Evolutionary conservation across 768 basidiomycete genomes (phyloP), one percentile per base, ranked within the genome.

Genomic region (Lactarius indigo): DNA sequence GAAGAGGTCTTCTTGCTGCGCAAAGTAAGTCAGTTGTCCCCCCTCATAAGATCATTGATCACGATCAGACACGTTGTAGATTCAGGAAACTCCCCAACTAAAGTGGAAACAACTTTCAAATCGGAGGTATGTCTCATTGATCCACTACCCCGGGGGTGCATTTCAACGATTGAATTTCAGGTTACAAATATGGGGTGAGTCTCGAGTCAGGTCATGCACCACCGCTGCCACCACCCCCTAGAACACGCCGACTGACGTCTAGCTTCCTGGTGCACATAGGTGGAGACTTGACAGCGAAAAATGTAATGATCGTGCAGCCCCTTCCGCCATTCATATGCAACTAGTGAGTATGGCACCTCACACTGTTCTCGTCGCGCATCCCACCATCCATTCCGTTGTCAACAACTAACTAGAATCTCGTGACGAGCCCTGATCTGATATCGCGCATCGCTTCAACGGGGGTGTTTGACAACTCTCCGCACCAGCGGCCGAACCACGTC

Each of bases 401-500:
- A 26, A 13, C 50, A 26, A 52, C 50, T 52, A 15, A 52, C 50
- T 52, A 26, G 13, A 26, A 52, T 26, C 47, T 50, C 23, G n/a
- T 26, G 37, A n/a, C 68, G 26, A 96, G 92, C 74, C 94, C 95
- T 18, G 82, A 92, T 73, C 78, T 98, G 65, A 80, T 96, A 63
- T 76, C 80, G 42, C 87, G 91, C 50, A 85, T 97, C 47, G 80
- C 80, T 69, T 78, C 74, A 37, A 89, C 89, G 7, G 86, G 86
- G 2, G 84, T 78, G 0, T 94, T 94, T 74, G 72, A 77, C n/a
- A 72, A 70, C 52, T 87, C 88, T 63, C 85, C 88, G 67, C 86
- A 91, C 72, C 79, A 80, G 18, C 80, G 77, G 41, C 92, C 94
- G 10, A 98, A 97, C 78, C 94, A 98, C 77, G 80, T 97, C 66